Percentiles rank a stretch among this genome's conserved stretches.
These are phyloP conservation scores for Rauvolfia tetraphylla DNA, from an alignment of 257 asterid genomes.

Conservation along the genomic window DNA sequence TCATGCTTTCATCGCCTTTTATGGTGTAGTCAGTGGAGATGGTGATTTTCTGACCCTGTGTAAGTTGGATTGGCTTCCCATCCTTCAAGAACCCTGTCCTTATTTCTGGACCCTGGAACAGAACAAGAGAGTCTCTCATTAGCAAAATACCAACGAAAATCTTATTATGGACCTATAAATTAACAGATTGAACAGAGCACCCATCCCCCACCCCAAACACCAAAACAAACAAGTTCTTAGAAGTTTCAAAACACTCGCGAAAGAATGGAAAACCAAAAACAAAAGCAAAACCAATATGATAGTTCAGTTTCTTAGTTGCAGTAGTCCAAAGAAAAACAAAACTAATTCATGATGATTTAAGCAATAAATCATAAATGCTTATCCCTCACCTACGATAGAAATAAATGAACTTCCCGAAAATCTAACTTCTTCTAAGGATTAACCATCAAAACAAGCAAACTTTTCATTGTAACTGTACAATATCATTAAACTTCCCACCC, in stretches of 20 bases:
- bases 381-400: background rate
- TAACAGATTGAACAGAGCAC: too few relatives aligned
- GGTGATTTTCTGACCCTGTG: slow-evolving; percentile 18
- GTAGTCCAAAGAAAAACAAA: too few relatives aligned
- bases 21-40: slow-evolving; percentile 16
- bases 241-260: too few relatives aligned
- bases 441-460: background rate
- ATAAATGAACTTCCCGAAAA: slow-evolving; percentile 27
- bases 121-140: background rate
- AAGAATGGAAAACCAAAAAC: too few relatives aligned
- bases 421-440: slow-evolving; percentile 51
- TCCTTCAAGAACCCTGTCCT: slow-evolving; percentile 19
- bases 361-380: background rate
- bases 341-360: background rate
- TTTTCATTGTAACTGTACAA: background rate
- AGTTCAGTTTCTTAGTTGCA: background rate
- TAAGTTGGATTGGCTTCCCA: slow-evolving; percentile 13
- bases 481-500: background rate
- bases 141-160: background rate
- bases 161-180: too few relatives aligned
- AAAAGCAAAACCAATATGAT: background rate
- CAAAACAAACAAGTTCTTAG: too few relatives aligned
- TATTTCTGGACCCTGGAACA: slow-evolving; percentile 16
- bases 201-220: too few relatives aligned
- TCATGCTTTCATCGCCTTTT: slow-evolving; percentile 13